Evolutionary conservation across 306 rosid genomes (phyloP), one percentile per base, ranked within the genome.

Genomic region (Quercus alba): DNA sequence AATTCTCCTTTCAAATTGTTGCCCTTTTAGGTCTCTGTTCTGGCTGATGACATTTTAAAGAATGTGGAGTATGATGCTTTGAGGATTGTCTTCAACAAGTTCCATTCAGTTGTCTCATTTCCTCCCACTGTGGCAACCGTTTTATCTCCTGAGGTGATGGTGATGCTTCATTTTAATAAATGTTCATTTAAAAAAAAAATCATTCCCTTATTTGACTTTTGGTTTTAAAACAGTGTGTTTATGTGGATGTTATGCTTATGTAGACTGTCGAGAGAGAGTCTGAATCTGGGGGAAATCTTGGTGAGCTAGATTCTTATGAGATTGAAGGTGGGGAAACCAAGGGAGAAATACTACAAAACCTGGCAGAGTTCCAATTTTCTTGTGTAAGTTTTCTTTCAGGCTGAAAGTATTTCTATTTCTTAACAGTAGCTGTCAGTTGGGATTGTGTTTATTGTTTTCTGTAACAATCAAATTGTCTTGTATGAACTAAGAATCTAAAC

Each of bases 311-410:
- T 75, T 83, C 89, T 6, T 95, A 95, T 79, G 99, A 95, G 91
- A 84, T 95, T 82, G 99, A 95, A 90, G 98, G 98, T 74, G 99
- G 98, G 10, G 99, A 95, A 74, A 88, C 99, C 26, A 95, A 95
- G 86, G 84, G 94, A 59, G 99, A 93, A 84, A 61, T 95, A 81
- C 96, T 95, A 81, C 98, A 95, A 83, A 95, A 95, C 85, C 88
- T 95, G 83, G 13, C 97, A 1, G 99, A 95, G 91, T 95, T 90
- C 88, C 97, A 95, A 88, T 93, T 95, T 85, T 95, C 97, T 84
- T 95, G 98, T 86, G 99, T 95, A 86, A 90, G 98, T 90, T 44
- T 23, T 35, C 46, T 46, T 33, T 81, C 1, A 49, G 23, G 52
- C 72, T 67, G 6, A 28, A 33, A 33, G 19, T 28, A 35, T 3